Base-by-base conservation (phyloP, 1,284 basidiomycete genomes). In the Ustilago xerochloae region DNA sequence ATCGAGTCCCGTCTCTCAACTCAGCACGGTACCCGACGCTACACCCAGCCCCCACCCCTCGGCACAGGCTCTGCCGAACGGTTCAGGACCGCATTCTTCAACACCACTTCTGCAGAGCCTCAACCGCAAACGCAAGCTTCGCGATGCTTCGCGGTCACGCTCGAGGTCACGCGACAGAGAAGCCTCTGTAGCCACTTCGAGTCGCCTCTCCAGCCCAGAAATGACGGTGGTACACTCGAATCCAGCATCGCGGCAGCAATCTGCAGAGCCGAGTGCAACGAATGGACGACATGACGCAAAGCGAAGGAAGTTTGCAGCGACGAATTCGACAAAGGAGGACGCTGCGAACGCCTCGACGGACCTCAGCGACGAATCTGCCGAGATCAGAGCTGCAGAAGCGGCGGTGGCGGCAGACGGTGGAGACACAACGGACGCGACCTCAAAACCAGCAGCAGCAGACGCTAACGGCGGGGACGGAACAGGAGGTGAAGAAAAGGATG, bases 141-240 rank as follows among this genome's bases (percentile, higher is more conserved):
- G 72, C 6, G 70, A 73, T 16, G 39, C 36, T 10, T 70, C 72
- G 6, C 66, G 72, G 9, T 75, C 72, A 0, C 46, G 58, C 3
- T 73, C 70, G 18, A 53, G 54, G 6, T 69, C 61, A 12, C 58
- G 67, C 30, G 72, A 75, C n/a, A 58, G 72, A 12, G 72, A 75
- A 26, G 67, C 63, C 6, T 75, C 72, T 7, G 57, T 75, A n/a
- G 72, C 72, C 13, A 70, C 72, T n/a, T 75, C 72, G 5, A 75
- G 72, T 35, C 66, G 72, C 15, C 60, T 75, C 8, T 75, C 72
- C n/a, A 75, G 72, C 41, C 72, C 72, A 38, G 72, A 75, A 47
- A 56, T 75, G 66, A 65, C 71, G 4, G 59, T 67, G 9, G 60
- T 43, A 8, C 63, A 65, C n/a, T 75, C 72, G 4, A 60, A 69